A percentile compares a stretch with the other conserved stretches of the same genome.
Conservation (phyloP, 495 filamentous ascomycete species). For the Terfezia claveryi region DNA sequence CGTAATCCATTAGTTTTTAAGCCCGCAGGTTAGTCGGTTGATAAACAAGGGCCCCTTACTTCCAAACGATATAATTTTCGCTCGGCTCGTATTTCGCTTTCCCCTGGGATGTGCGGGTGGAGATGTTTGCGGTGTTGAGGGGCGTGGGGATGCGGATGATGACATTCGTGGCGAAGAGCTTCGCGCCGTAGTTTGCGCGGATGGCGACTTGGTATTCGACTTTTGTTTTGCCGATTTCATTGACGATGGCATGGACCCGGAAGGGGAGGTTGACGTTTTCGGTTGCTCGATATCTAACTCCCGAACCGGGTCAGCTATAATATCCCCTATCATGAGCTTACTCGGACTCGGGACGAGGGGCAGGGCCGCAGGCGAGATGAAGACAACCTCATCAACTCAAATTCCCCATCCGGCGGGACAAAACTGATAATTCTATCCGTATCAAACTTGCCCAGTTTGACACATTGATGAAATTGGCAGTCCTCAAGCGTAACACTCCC, state of each 20-base stretch:
- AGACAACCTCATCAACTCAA: conserved; percentile 70
- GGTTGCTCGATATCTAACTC: conserved; percentile 58
- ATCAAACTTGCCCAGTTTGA: conserved; percentile 93
- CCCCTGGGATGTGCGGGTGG: conserved; percentile 81
- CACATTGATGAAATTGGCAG: conserved; percentile 98
- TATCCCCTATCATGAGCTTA: too few species aligned
- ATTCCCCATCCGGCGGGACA: conserved; percentile 92
- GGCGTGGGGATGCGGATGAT: conserved; percentile 86
- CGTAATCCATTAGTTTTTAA: not conserved
- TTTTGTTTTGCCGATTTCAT: conserved; percentile 89
- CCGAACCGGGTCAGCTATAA: too few species aligned
- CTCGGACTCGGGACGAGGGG: too few species aligned
- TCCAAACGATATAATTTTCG: conserved; percentile 97
- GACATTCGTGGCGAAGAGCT: conserved; percentile 97
- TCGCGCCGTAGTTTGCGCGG: conserved; percentile 84
- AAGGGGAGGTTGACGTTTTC: conserved; percentile 99
- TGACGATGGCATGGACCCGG: conserved; percentile 96
- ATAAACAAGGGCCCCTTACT: conserved; percentile 22
- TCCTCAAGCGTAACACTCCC: conserved; percentile 93
- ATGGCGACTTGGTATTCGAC: conserved; percentile 98
- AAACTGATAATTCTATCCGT: conserved; percentile 95
- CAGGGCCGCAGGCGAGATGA: too few species aligned
- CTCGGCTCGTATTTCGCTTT: conserved; percentile 97
- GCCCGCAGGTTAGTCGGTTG: not conserved
- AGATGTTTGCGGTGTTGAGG: conserved; percentile 84